These are phyloP conservation scores for Trametes versicolor DNA, from an alignment of 1,284 basidiomycete genomes.

Conservation along the genomic window DNA sequence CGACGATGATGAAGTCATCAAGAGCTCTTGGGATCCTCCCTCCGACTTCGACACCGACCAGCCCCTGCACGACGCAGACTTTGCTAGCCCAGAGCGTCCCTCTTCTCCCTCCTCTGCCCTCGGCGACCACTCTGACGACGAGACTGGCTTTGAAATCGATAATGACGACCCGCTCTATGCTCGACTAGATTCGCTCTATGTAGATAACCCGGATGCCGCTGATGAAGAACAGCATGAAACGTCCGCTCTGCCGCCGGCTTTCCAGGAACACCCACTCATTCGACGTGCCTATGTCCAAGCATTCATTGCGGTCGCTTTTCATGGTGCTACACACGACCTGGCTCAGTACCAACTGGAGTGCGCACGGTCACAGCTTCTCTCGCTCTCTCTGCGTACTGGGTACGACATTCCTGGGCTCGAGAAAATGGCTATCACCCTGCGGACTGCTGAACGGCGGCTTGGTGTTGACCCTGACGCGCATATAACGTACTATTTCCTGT, in stretches of 20 bases:
- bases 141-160: not conserved
- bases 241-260: not conserved
- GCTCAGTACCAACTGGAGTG: not conserved
- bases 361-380: not conserved
- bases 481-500: conserved; percentile 31
- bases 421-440: conserved; percentile 30
- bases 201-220: not conserved
- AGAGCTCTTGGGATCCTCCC: no score
- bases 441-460: conserved; percentile 28
- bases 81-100: not conserved
- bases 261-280: not conserved
- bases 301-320: conserved; percentile 8
- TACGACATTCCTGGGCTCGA: conserved; percentile 25
- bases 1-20: not conserved
- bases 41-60: not conserved
- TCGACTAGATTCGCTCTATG: not conserved
- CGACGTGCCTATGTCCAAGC: conserved; percentile 7
- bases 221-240: no score
- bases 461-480: conserved; percentile 29
- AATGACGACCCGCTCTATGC: not conserved
- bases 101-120: not conserved
- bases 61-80: not conserved
- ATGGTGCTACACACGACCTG: conserved; percentile 6
- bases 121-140: not conserved
- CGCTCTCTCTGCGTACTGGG: not conserved